Conservation (phyloP, 805 yeast genomes). For the Candida schatavii region DNA sequence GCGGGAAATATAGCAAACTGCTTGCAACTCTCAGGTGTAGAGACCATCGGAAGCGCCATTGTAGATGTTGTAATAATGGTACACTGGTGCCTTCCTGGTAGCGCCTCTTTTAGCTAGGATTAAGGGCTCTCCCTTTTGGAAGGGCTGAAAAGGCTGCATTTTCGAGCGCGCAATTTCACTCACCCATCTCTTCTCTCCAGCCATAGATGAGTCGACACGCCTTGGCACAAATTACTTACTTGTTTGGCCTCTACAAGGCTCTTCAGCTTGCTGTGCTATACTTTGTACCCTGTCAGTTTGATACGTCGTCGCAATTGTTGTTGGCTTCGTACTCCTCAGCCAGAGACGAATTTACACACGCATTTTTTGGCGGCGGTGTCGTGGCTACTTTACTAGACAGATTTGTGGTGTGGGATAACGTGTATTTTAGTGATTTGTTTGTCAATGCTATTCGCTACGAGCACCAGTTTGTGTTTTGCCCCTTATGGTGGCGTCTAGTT, state of each 20-base stretch:
- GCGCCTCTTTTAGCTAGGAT: too few species aligned
- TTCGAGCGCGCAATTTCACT: too few species aligned
- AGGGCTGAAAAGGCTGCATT: too few species aligned
- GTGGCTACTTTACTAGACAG: constrained; percentile 39
- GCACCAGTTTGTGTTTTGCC: constrained; percentile 88
- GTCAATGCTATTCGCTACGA: constrained; percentile 57
- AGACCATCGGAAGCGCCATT: too few species aligned
- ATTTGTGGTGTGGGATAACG: constrained; percentile 81
- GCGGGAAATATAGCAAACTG: too few species aligned
- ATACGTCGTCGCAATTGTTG: constrained; percentile 44
- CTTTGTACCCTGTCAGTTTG: constrained; percentile 46
- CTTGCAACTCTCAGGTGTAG: too few species aligned
- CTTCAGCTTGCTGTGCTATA: constrained; percentile 37
- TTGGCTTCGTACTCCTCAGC: constrained; percentile 16
- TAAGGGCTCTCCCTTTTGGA: too few species aligned
- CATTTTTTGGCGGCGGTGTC: background rate
- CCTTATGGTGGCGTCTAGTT: constrained; percentile 65
- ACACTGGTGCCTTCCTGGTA: too few species aligned
- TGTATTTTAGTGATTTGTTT: constrained; percentile 65
- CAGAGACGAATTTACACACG: constrained; percentile 7
- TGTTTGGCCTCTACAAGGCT: constrained; percentile 31
- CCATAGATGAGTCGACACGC: too few species aligned
- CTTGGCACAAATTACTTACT: background rate
- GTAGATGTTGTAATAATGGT: too few species aligned
- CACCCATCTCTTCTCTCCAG: background rate